Conservation (phyloP, 768 basidiomycete genomes). For the Mycena latifolia region DNA sequence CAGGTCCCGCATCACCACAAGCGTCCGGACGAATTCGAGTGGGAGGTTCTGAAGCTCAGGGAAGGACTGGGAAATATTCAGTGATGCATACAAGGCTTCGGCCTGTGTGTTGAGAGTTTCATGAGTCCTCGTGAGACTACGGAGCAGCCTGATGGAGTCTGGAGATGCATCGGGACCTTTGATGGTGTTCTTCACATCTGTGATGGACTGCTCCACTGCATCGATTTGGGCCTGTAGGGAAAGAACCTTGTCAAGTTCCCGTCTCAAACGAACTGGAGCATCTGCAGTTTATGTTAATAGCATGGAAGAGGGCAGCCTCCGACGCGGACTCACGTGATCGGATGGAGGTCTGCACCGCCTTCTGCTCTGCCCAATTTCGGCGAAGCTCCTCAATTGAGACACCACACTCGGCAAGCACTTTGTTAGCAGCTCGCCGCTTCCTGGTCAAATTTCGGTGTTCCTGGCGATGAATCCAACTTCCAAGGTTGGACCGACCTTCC, state of each 20-base stretch:
- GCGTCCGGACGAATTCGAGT: slow-evolving; percentile 43
- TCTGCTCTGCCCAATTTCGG: slow-evolving; percentile 49
- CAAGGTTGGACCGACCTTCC: slow-evolving; percentile 44
- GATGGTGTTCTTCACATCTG: too few species aligned
- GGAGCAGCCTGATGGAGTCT: slow-evolving; percentile 31
- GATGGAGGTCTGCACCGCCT: slow-evolving; percentile 45
- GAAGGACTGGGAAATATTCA: too few species aligned
- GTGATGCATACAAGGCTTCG: slow-evolving; percentile 47
- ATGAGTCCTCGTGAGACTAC: slow-evolving; percentile 39
- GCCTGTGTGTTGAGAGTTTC: slow-evolving; percentile 38
- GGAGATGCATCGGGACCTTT: too few species aligned
- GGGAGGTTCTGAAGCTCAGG: slow-evolving; percentile 45
- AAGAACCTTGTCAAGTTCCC: slow-evolving; percentile 50
- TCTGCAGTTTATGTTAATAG: too few species aligned
- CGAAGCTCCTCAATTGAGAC: too few species aligned
- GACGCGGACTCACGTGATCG: slow-evolving; percentile 44
- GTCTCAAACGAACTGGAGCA: slow-evolving; percentile 45
- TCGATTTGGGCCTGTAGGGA: too few species aligned
- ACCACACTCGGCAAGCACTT: too few species aligned
- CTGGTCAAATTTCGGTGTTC: too few species aligned
- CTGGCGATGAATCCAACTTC: slow-evolving; percentile 48
- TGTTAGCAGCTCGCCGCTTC: too few species aligned
- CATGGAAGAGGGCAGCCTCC: too few species aligned
- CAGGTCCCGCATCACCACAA: slow-evolving; percentile 39
- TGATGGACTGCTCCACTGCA: too few species aligned